Percentiles rank a stretch among this genome's conserved stretches.
Evolutionary conservation across 441 rosid species (phyloP).

Genomic region (Isatis lusitanica): DNA sequence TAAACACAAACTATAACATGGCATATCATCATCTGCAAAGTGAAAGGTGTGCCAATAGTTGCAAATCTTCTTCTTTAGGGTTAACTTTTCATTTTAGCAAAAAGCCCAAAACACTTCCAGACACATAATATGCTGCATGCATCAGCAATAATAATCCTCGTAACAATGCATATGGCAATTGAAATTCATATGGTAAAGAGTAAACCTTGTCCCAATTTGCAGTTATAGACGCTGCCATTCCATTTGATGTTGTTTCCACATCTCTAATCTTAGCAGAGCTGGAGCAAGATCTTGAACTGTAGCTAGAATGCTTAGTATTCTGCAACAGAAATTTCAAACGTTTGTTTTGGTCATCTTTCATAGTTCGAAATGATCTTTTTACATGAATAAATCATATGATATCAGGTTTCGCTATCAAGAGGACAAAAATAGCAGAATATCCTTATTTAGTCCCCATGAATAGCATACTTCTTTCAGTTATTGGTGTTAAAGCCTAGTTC

Average conservation of each 20-base stretch:
- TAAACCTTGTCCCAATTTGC: slow-evolving; percentile 84
- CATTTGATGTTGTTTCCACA: slow-evolving; percentile 41
- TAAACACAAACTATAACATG: not conserved
- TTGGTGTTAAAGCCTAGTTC: slow-evolving; percentile 16
- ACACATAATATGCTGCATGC: slow-evolving; percentile 18
- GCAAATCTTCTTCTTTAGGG: not conserved
- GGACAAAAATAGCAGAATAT: slow-evolving; percentile 11
- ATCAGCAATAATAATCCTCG: not conserved
- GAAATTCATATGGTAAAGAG: slow-evolving; percentile 14
- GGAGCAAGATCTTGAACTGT: slow-evolving; percentile 65
- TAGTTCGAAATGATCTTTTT: slow-evolving; percentile 2
- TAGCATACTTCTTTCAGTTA: not conserved
- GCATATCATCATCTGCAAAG: slow-evolving; percentile 8
- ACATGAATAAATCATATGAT: not conserved
- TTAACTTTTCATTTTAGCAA: not conserved
- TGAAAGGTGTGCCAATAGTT: not conserved
- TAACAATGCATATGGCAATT: slow-evolving; percentile 4
- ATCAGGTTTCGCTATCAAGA: not conserved
- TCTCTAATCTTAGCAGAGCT: slow-evolving; percentile 48
- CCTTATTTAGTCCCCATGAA: slow-evolving; percentile 2
- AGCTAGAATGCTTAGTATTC: slow-evolving; percentile 61
- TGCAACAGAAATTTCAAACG: slow-evolving; percentile 37
- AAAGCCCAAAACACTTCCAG: slow-evolving; percentile 10
- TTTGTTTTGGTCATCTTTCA: slow-evolving; percentile 12
- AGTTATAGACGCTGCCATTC: slow-evolving; percentile 37